Evolutionary conservation across 2,329 filamentous ascomycete genomes (phyloP), one percentile per base, ranked within the genome.

Genomic region (Clarireedia hainanense): DNA sequence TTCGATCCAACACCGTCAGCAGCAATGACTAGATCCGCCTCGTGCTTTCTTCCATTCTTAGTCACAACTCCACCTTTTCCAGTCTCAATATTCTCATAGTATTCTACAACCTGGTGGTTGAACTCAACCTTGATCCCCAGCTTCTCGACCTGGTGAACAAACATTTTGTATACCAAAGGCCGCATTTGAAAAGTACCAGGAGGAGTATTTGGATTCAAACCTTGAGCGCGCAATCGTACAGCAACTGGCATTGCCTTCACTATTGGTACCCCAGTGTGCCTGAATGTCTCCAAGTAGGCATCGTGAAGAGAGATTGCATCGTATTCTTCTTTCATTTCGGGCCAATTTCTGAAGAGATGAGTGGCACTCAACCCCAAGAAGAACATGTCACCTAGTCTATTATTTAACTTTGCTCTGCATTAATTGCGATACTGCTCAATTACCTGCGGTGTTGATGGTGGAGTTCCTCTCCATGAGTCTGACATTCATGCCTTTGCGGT

Each of bases 321-420:
- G 59, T 81, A 70, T 55, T 73, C 67, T 40, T 73, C 72, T 3
- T 70, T 70, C 5, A 82, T 72, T 20, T 73, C 71, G 14, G 57
- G 57, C 67, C 80, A 84, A 14, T 78, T 74, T 59, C 75, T 69
- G 64, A 83, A 79, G 42, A 81, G 79, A 37, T 76, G 75, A 17
- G 77, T 75, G 10, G 75, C 75, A 63, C 81, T 83, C 20, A 78
- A 75, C 1, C 76, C 78, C 62, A 80, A 80, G 37, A 72, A 75
- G 59, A 78, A 75, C 58, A 76, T 74, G 58, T 77, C 74, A 17
- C 57, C 57, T 58, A 20, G 10, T 34, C 10, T 12, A 34, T 34
- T 34, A 12, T 34, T 34, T 34, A 34, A 12, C 30, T 34, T 34
- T 12, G 12, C 4, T 34, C 4, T 12, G 30, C 12, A 12, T 12